A percentile compares a stretch with the other conserved stretches of the same genome.
phyloP scores from a whole-genome alignment of 306 rosid genomes.

The Carpinus viminea region DNA sequence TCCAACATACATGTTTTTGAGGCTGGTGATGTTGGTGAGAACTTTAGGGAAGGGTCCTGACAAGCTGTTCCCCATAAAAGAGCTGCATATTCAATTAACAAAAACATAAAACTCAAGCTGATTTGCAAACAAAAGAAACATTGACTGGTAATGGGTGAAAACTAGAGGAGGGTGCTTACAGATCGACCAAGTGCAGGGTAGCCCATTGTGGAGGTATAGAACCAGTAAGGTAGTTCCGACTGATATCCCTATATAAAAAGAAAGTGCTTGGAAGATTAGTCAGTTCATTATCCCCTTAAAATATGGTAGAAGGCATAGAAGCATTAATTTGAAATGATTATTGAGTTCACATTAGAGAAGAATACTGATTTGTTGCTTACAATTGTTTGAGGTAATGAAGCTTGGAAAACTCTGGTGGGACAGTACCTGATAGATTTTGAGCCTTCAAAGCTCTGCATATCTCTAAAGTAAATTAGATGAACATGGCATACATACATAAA shows the following conservation, averaged over 20 bases:
- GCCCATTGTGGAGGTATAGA: slow-evolving; percentile 75
- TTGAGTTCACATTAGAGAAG: slow-evolving; percentile 14
- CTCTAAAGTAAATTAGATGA: slow-evolving; percentile 7
- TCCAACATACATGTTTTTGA: slow-evolving; percentile 72
- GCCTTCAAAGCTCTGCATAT: slow-evolving; percentile 69
- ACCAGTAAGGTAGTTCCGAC: slow-evolving; percentile 70
- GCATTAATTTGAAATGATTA: slow-evolving; percentile 7
- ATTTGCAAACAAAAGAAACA: slow-evolving; percentile 12
- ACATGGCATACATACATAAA: neutral
- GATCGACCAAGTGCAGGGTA: slow-evolving; percentile 57
- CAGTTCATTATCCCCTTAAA: slow-evolving; percentile 5
- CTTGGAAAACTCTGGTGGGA: slow-evolving; percentile 84
- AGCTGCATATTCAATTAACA: slow-evolving; percentile 55
- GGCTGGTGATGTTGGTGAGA: slow-evolving; percentile 74
- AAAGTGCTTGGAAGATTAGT: slow-evolving; percentile 28
- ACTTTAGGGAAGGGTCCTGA: slow-evolving; percentile 92
- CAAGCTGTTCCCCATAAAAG: slow-evolving; percentile 80
- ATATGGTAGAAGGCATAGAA: slow-evolving; percentile 4
- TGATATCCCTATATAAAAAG: slow-evolving; percentile 60
- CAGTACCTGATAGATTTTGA: slow-evolving; percentile 69
- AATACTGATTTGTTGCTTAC: slow-evolving; percentile 48
- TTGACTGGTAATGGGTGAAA: slow-evolving; percentile 15
- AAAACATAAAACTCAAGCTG: slow-evolving; percentile 17
- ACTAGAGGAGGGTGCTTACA: slow-evolving; percentile 53
- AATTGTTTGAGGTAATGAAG: slow-evolving; percentile 55